Base-by-base conservation (phyloP, 345 rosid species). In the Syzygium jambos region DNA sequence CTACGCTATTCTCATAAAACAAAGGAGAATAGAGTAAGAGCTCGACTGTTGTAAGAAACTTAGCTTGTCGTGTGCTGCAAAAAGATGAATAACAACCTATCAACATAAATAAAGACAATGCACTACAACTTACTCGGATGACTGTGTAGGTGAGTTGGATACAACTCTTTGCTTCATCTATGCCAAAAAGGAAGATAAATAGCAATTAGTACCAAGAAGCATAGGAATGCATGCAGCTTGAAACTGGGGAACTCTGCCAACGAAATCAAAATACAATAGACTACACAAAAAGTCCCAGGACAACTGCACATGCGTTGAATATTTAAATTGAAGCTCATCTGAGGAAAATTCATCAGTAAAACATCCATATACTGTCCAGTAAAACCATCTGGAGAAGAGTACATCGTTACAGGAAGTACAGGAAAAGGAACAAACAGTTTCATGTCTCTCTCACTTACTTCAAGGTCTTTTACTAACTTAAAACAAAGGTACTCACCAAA, bases 141-240 rank as follows among this genome's bases (percentile, higher is more conserved):
- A 84, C 56, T 88, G 88, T 49, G 38, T 59, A 78, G 86, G 14
- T 86, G 88, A 86, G 84, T 85, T 63, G 85, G 93, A 85, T 55
- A 89, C 83, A 19, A 85, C 68, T 84, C 89, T 89, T 52, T 63
- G 89, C 87, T 90, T 92, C 92, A 92, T 92, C 97, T 94, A 92
- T 25, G 10, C 15, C 55, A 85, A 49, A 49, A 77, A 87, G 61
- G 38, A 41, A 19, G 41, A 52, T 13, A 53, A 14, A 52, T 38
- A 38, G 57, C 80, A 68, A 68, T 68, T 68, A 68, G 80, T 11
- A 84, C 25, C 12, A 12, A 83, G 54, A 83, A 83, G 38, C 73
- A 61, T n/a, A 61, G 19, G 38, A 13, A 61, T 30, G 23, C 23
- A 1, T 34, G 23, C 43, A 19, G 25, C 49, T 68, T 68, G 46